phyloP scores from a whole-genome alignment of 2,329 filamentous ascomycete genomes.

The Leptographium procerum region DNA sequence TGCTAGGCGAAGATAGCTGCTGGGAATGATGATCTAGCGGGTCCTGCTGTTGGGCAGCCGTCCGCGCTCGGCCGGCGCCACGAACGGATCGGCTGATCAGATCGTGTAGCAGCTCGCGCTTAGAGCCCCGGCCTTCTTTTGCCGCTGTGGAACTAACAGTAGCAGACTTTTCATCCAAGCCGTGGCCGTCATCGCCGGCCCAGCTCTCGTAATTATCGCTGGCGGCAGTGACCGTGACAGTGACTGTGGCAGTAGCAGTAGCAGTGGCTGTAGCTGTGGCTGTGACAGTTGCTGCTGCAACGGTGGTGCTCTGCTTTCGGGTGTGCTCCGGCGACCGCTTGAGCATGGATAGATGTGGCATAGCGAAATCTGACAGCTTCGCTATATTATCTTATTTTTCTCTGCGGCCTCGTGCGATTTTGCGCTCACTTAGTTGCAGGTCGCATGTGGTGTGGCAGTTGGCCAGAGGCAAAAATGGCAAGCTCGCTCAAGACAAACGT shows the following conservation, averaged over 20 bases:
- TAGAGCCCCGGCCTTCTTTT: constrained; percentile 11
- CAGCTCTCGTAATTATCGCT: not conserved
- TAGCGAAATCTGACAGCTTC: constrained; percentile 10
- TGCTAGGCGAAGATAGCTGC: not conserved
- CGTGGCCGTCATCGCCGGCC: not conserved
- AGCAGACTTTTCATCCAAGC: too few relatives aligned
- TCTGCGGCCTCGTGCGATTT: not conserved
- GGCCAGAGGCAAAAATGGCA: not conserved
- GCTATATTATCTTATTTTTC: too few relatives aligned
- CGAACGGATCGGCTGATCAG: constrained; percentile 16
- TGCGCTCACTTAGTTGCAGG: not conserved
- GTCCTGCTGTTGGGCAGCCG: not conserved
- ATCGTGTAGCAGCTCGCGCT: constrained; percentile 18
- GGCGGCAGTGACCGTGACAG: not conserved
- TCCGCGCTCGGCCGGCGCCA: constrained; percentile 7
- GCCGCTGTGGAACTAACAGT: not conserved
- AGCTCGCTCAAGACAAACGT: too few relatives aligned
- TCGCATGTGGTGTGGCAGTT: not conserved
- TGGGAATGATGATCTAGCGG: not conserved
- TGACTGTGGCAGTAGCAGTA: too few relatives aligned
- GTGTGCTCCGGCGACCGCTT: constrained; percentile 11
- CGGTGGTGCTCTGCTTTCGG: not conserved
- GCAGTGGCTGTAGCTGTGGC: not conserved
- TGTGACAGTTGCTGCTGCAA: not conserved
- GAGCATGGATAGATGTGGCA: constrained; percentile 22